Evolutionary conservation across 352 stramenopile genomes (phyloP), one percentile per base, ranked within the genome.

Genomic region (Hyaloperonospora brassicae): DNA sequence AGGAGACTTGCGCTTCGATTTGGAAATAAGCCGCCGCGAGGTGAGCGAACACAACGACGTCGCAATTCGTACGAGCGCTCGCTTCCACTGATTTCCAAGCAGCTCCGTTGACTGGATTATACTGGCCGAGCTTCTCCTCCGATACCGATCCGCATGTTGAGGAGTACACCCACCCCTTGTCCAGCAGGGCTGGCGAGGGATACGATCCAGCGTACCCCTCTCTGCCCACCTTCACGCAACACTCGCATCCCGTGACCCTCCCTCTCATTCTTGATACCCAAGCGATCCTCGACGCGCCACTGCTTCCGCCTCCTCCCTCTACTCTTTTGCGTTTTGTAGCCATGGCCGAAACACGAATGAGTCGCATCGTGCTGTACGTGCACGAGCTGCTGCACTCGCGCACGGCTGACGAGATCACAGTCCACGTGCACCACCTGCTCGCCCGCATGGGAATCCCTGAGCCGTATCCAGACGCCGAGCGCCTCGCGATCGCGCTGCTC

Each of bases 1-100:
- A 75, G 83, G 83, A 91, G 80, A 93, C 78, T 76, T 87, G 72
- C 83, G 83, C 76, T 83, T 86, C 54, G 66, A 68, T 80, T 74
- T 52, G 56, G 59, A 73, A 82, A 64, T 79, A 67, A 50, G 14
- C 40, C 46, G 42, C 39, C n/a, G 8, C 1, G 9, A 22, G 7
- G 8, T 5, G 9, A 25, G 13, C 2, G 8, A 4, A 8, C 4
- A 34, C 4, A 8, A 8, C 27, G 27, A 34, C 27, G 27, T 34
- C 27, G 27, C 8, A 9, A 34, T 34, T 34, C 4, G 27, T 8
- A 34, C 38, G 46, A 68, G 54, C 47, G 12, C 47, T 64, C 57
- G 55, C 66, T 69, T 69, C 70, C 70, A 79, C 64, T 61, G 59
- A 47, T 76, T 70, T 44, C 9, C 17, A 38, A 36, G 21, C 30